phyloP scores from a whole-genome alignment of 176 grass and related monocot species.

The Phragmites australis region DNA sequence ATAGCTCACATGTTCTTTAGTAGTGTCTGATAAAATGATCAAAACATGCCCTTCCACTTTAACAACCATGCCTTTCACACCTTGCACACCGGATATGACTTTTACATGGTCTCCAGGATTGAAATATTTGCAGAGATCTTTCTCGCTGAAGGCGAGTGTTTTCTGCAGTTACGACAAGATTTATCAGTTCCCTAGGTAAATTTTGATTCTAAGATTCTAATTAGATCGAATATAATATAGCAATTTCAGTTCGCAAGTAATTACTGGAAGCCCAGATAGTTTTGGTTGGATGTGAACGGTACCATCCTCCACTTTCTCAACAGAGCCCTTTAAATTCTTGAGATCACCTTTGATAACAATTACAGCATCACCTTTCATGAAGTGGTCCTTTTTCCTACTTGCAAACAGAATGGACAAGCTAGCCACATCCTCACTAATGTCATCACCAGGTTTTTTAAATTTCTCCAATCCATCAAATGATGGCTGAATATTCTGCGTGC shows the following conservation, averaged over 20 bases:
- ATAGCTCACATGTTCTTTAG: conserved; percentile 77
- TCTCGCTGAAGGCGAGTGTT: conserved; percentile 71
- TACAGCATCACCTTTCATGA: conserved; percentile 88
- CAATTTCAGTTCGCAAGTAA: conserved; percentile 9
- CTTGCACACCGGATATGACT: conserved; percentile 72
- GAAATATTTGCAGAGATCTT: conserved; percentile 80
- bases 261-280: conserved; percentile 60
- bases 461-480: conserved; percentile 87
- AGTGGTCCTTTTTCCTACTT: conserved; percentile 82
- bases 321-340: conserved; percentile 68
- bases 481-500: conserved; percentile 57
- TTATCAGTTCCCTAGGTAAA: conserved; percentile 4
- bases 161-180: conserved; percentile 43
- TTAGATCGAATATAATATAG: background rate
- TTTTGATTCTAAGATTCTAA: background rate
- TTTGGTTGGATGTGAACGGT: conserved; percentile 75
- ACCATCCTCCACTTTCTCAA: conserved; percentile 82
- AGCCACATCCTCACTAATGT: conserved; percentile 59
- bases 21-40: conserved; percentile 80
- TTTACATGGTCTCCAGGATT: conserved; percentile 89
- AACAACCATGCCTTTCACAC: conserved; percentile 73
- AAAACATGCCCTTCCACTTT: conserved; percentile 77
- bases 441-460: conserved; percentile 74
- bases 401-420: conserved; percentile 77
- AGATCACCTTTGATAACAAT: conserved; percentile 74